Conservation (phyloP, 495 filamentous ascomycete species). For the Tricharina praecox region DNA sequence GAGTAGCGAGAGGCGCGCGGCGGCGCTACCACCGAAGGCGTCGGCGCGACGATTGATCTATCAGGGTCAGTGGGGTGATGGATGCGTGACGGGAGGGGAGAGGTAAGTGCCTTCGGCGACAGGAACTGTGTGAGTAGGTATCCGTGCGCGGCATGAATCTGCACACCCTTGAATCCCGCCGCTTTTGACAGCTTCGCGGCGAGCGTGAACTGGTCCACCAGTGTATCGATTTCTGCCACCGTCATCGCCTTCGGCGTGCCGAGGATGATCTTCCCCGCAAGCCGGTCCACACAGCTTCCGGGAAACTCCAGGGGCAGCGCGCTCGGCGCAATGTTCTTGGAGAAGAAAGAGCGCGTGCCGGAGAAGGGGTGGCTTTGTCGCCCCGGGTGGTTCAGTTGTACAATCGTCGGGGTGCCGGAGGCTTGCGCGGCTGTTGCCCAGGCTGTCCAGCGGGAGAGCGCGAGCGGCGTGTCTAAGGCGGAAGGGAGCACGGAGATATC, state of each 20-base stretch:
- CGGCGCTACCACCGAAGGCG: constrained; percentile 34
- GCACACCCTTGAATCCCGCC: constrained; percentile 35
- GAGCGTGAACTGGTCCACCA: constrained; percentile 32
- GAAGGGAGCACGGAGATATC: constrained; percentile 31
- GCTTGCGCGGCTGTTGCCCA: constrained; percentile 34
- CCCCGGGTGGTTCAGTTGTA: constrained; percentile 44
- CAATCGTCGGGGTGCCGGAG: constrained; percentile 34
- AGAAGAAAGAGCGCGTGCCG: constrained; percentile 33
- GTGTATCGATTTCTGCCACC: constrained; percentile 31
- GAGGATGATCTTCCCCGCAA: constrained; percentile 30
- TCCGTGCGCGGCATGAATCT: constrained; percentile 38
- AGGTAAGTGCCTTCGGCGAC: constrained; percentile 9
- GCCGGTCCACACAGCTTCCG: constrained; percentile 26
- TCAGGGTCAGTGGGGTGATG: too few species aligned
- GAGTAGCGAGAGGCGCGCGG: constrained; percentile 33
- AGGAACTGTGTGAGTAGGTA: constrained; percentile 32
- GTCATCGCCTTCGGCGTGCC: constrained; percentile 35
- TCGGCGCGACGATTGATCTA: constrained; percentile 35
- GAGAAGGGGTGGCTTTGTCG: constrained; percentile 36
- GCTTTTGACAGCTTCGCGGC: constrained; percentile 31
- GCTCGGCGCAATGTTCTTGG: constrained; percentile 33
- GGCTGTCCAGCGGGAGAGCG: constrained; percentile 31
- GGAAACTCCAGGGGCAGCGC: constrained; percentile 32
- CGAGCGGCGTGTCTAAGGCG: constrained; percentile 21
- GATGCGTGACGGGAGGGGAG: background rate